A percentile compares a stretch with the other conserved stretches of the same genome.
These are phyloP conservation scores for Bryoglossum gracile DNA, from an alignment of 495 filamentous ascomycete species.

Conservation along the genomic window DNA sequence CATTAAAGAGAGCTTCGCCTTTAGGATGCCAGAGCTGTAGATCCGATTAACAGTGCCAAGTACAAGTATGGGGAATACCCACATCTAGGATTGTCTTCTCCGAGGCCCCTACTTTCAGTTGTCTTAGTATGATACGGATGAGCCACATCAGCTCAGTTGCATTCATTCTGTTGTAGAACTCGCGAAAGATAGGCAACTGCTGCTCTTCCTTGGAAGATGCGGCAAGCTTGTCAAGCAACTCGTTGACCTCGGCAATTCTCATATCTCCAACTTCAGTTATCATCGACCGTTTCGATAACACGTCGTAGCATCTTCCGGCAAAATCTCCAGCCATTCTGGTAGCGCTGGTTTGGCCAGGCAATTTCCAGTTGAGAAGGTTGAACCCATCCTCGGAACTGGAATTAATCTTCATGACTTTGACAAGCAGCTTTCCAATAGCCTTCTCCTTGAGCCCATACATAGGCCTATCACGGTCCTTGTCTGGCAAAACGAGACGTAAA, in stretches of 20 bases:
- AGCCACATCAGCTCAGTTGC: slow-evolving; percentile 91
- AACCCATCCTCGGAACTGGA: slow-evolving; percentile 83
- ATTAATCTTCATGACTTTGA: slow-evolving; percentile 89
- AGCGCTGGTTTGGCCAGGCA: slow-evolving; percentile 61
- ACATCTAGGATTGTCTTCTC: slow-evolving; percentile 81
- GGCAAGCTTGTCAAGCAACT: slow-evolving; percentile 72
- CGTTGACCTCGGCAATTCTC: slow-evolving; percentile 85
- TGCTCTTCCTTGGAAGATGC: slow-evolving; percentile 68
- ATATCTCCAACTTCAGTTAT: slow-evolving; percentile 64
- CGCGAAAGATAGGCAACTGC: slow-evolving; percentile 68
- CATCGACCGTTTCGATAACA: slow-evolving; percentile 79
- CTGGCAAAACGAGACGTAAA: slow-evolving; percentile 83
- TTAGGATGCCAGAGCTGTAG: slow-evolving; percentile 77
- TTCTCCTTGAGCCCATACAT: slow-evolving; percentile 97
- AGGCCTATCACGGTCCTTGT: slow-evolving; percentile 85
- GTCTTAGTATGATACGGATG: slow-evolving; percentile 85
- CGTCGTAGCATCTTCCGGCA: slow-evolving; percentile 76
- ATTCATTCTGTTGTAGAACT: slow-evolving; percentile 88
- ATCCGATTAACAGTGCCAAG: slow-evolving; percentile 2
- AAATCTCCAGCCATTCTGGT: slow-evolving; percentile 79
- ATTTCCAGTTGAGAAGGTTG: slow-evolving; percentile 86
- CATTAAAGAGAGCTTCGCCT: slow-evolving; percentile 81
- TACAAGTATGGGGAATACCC: slow-evolving; percentile 1
- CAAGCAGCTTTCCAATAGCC: slow-evolving; percentile 76
- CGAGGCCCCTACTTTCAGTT: slow-evolving; percentile 97